These are phyloP conservation scores for Torrubiella hemipterigena DNA, from an alignment of 2,329 filamentous ascomycete species.

Conservation along the genomic window DNA sequence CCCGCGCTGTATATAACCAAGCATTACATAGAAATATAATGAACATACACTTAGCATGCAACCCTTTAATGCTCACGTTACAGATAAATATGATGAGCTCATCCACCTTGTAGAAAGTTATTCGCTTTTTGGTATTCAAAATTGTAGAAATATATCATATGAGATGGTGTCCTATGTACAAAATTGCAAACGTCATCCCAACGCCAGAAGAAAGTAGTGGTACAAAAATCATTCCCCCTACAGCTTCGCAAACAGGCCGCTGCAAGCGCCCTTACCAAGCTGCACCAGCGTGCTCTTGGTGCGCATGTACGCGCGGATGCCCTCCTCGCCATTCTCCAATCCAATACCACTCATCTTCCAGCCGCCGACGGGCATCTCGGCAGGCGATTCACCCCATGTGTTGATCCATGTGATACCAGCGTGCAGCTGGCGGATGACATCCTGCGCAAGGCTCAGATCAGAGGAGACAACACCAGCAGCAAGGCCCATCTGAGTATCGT, in stretches of 20 bases:
- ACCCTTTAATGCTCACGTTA: too few species aligned
- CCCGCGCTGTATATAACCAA: neutral
- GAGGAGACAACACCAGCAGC: conserved; percentile 76
- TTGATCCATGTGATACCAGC: conserved; percentile 90
- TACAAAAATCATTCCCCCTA: too few species aligned
- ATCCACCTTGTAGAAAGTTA: too few species aligned
- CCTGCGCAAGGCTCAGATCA: conserved; percentile 62
- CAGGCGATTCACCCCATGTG: conserved; percentile 84
- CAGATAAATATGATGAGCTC: too few species aligned
- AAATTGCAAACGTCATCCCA: too few species aligned
- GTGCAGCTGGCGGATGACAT: conserved; percentile 57
- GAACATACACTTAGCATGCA: too few species aligned
- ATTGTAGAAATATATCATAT: too few species aligned
- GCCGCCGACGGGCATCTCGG: conserved; percentile 84
- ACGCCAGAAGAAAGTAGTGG: too few species aligned
- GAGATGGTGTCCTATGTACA: too few species aligned
- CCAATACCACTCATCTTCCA: conserved; percentile 88
- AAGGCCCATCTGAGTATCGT: conserved; percentile 65
- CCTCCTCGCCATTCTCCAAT: conserved; percentile 72
- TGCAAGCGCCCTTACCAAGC: conserved; percentile 55
- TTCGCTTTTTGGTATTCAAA: too few species aligned
- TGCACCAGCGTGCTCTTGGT: conserved; percentile 86
- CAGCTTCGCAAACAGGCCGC: conserved; percentile 57
- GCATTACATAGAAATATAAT: neutral
- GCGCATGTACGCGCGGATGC: conserved; percentile 69